Evolutionary conservation across 2,329 filamentous ascomycete genomes (phyloP), one percentile per base, ranked within the genome.

Genomic region (Aspergillus sp.): DNA sequence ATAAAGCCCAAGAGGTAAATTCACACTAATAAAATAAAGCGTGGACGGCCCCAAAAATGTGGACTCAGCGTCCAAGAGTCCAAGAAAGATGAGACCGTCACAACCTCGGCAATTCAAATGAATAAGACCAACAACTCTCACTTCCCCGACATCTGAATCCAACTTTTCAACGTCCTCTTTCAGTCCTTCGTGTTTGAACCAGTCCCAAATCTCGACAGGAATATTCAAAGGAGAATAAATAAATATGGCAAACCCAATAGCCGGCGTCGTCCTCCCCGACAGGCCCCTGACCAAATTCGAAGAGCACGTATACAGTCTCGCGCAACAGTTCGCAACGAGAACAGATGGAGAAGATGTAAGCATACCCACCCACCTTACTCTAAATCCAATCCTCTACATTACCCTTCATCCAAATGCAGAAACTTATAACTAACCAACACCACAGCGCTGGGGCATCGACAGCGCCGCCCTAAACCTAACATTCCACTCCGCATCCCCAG

Each of bases 211-310:
- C 13, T 13, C 12, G 15, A 37, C 41, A 5, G 6, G 41, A 8
- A 12, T 20, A 12, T 46, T 3, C 22, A 46, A 30, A 37, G 34
- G 15, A 37, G 13, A 37, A 11, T 30, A 37, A 37, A n/a, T 37
- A 37, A 37, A 42, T 53, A 63, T 50, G 49, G 54, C 39, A 47
- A 34, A 30, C 37, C 46, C 37, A 40, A 34, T 40, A 54, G 30
- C 33, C n/a, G 41, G 33, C 42, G 13, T 47, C 44, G 33, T 33
- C 44, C 33, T 20, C 15, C 33, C 33, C 8, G 22, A 27, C 9
- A 30, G 51, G 41, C 34, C 44, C n/a, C 51, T 54, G 5, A 40
- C 9, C 33, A 34, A 54, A 9, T 54, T 54, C 33, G 51, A 54
- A 30, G 17, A 48, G 44, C 44, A 37, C 13, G 22, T 54, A 37